A percentile compares a stretch with the other conserved stretches of the same genome.
Conservation (phyloP, 2,329 filamentous ascomycete genomes). For the Colletotrichum sp. region DNA sequence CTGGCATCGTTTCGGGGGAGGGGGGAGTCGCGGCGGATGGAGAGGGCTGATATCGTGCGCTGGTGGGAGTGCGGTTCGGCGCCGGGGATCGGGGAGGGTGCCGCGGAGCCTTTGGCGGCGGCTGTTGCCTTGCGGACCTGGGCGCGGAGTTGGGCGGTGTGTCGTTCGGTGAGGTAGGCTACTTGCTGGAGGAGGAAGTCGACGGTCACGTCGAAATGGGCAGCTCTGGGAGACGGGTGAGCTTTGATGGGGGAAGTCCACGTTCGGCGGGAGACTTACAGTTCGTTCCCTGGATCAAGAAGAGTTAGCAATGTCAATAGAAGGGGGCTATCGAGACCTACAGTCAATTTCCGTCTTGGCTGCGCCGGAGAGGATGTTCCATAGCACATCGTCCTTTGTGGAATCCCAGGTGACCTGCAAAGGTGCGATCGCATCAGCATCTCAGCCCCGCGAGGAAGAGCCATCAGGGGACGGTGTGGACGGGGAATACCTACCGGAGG, state of each 20-base stretch:
- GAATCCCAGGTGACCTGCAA: conserved; percentile 84
- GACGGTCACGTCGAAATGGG: conserved; percentile 82
- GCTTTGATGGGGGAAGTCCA: conserved; percentile 17
- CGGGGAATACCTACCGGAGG: conserved; percentile 66
- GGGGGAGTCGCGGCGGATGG: conserved; percentile 63
- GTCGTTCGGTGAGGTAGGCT: conserved; percentile 90
- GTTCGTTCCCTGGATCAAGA: conserved; percentile 68
- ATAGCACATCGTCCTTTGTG: conserved; percentile 84
- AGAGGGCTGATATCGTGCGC: conserved; percentile 58
- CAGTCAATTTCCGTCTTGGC: conserved; percentile 88
- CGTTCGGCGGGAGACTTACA: conserved; percentile 57
- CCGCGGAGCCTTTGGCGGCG: conserved; percentile 59
- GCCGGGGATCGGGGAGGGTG: conserved; percentile 62
- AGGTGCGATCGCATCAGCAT: conserved; percentile 24
- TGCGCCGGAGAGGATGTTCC: conserved; percentile 86
- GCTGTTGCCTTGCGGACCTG: conserved; percentile 82
- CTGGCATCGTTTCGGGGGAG: conserved; percentile 52
- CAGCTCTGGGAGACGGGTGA: conserved; percentile 56
- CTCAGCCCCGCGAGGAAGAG: not conserved
- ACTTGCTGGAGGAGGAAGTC: conserved; percentile 92
- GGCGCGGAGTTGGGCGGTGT: conserved; percentile 86
- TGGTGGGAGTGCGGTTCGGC: conserved; percentile 45
- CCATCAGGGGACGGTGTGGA: conserved; percentile 4
- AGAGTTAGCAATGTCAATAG: not conserved
- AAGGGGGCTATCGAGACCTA: conserved; percentile 45